A percentile compares a stretch with the other conserved stretches of the same genome.
Conservation (phyloP, 257 asterid genomes). For the Nicotiana noctiflora region DNA sequence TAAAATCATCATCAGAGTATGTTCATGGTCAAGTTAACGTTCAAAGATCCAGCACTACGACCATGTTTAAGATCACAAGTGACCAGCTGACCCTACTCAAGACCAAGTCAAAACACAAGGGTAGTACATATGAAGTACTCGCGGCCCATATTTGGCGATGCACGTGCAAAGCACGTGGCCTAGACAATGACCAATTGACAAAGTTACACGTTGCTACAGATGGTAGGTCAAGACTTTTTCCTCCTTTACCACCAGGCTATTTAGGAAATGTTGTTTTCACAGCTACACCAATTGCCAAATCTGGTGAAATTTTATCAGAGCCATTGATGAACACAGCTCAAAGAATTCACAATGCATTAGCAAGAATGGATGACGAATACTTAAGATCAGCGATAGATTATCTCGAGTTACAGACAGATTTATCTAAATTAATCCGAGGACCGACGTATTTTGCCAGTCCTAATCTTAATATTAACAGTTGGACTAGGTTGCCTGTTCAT, state of each 20-base stretch:
- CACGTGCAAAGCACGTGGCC: slow-evolving; percentile 56
- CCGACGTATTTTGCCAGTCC: slow-evolving; percentile 60
- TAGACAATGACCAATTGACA: slow-evolving; percentile 38
- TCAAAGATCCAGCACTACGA: not conserved
- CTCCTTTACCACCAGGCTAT: slow-evolving; percentile 49
- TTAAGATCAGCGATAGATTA: not conserved
- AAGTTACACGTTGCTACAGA: slow-evolving; percentile 56
- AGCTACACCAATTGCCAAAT: not conserved
- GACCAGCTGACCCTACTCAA: slow-evolving; percentile 17
- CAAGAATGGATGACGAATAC: not conserved
- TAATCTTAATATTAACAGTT: slow-evolving; percentile 59
- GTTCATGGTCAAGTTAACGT: not conserved
- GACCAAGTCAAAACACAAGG: slow-evolving; percentile 19
- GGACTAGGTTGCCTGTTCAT: slow-evolving; percentile 57
- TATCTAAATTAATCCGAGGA: slow-evolving; percentile 39
- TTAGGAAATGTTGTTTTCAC: not conserved
- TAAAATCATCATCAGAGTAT: not conserved
- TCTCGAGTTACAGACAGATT: slow-evolving; percentile 33
- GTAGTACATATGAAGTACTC: slow-evolving; percentile 53
- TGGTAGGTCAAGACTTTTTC: slow-evolving; percentile 46
- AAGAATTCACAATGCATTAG: not conserved
- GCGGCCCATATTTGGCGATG: slow-evolving; percentile 80
- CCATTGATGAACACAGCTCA: not conserved
- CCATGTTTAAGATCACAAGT: slow-evolving; percentile 19
- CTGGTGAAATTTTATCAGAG: not conserved